Base-by-base conservation (phyloP, 2,329 filamentous ascomycete genomes). In the Phyllosticta citribraziliensis region DNA sequence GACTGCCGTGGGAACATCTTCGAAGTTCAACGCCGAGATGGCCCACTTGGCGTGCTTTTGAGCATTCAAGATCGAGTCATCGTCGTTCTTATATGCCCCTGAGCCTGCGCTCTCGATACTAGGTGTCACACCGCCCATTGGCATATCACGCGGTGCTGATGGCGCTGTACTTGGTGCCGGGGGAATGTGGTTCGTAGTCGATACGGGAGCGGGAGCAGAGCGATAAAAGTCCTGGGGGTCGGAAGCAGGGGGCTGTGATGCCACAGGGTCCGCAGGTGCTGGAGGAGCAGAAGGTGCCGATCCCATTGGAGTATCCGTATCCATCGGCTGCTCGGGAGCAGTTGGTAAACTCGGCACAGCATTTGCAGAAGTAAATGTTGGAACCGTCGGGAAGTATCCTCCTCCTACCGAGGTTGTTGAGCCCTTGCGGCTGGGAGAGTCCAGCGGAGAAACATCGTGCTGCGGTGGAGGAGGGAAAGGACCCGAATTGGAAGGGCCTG, bases 1-100 rank as follows among this genome's bases (percentile, higher is more conserved):
- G 4, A 97, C 86, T 0, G 94, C 94, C 0, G 94, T 99, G 1
- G 87, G 81, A 1, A 96, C 88, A 72, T 99, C 94, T 67, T 99
- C 94, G 74, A 99, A 99, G 68, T 97, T 96, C 55, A 99, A 77
- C 0, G 94, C 94, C 11, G 92, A 97, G 52, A 97, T 96, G 0
- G 94, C 94, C 90, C 91, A 99, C 69, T 91, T 91, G 2, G 93
- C 92, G 76, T 97, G 94, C 72, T 97, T 99, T 73, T 96, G 91
- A 4, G 94, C 93, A 67, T 86, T 83, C 40, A 84, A 78, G 40
- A 97, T 87, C 0, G 88, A 80, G 63, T 81, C 78, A 65, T 91
- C 87, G 65, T 96, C 90, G 11, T 75, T 78, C 4, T 75, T 78
- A 58, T 88, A 77, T 57, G 66, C 22, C 60, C 64, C 56, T 60